Base-by-base conservation (phyloP, 805 yeast genomes). In the Deakozyma indianensis region DNA sequence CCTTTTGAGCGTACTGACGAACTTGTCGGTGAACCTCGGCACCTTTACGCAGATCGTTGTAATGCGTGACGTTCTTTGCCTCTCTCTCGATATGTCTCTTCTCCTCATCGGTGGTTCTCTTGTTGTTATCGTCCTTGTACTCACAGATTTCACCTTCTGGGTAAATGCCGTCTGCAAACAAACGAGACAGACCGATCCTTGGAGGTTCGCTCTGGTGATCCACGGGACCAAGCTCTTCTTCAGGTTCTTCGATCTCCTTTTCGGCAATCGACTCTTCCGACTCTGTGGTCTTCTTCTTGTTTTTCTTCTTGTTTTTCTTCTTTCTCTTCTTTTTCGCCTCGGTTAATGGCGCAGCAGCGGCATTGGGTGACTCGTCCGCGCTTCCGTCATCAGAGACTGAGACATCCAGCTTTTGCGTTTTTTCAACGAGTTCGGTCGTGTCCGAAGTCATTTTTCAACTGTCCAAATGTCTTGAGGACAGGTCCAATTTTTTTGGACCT, bases 21-120 rank as follows among this genome's bases (percentile, higher is more conserved):
- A 84, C 96, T 56, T 95, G 73, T 52, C 97, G 75, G 61, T 92
- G 99, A 44, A 88, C 81, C 61, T 92, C 99, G 1, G 97, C 96
- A 46, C 88, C 98, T 59, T 86, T 86, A 57, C 99, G 77, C 65
- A 87, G 79, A 50, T 88, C 96, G 51, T 87, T 80, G 83, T 94
- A 84, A 38, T 48, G 49, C 49, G 47, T 32, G 45, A 69, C 72
- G 47, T 70, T 70, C 44, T 67, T 63, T 52, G 71, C 68, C 53
- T 70, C 71, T 48, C 84, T 73, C 53, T 83, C 92, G 53, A 79
- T 63, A 54, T 84, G 80, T 52, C 96, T 70, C 61, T 78, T 75
- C 59, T 92, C 98, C 57, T 85, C 96, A 52, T 78, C 79, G 0
- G 96, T 86, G 22, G 83, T 75, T 51, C 98, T 74, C 58, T 75